These are phyloP conservation scores for Syncephalastrum monosporum DNA, from an alignment of 371 early-diverging fungal genomes.

Conservation along the genomic window DNA sequence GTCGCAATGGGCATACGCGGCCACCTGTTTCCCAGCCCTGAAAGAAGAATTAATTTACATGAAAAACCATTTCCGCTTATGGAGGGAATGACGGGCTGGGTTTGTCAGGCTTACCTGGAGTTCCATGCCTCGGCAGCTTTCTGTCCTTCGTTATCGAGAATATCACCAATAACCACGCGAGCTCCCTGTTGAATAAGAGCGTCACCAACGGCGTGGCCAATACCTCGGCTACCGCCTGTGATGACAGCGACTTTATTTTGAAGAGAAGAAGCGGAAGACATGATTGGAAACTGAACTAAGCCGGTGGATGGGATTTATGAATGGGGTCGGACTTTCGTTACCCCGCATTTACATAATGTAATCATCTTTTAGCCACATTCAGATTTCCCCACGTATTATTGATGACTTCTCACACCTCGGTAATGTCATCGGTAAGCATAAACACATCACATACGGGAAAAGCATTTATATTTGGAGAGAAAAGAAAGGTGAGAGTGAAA, in stretches of 20 bases:
- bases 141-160: constrained; percentile 45
- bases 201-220: constrained; percentile 55
- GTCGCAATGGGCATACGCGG: constrained; percentile 55
- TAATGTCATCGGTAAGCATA: no score
- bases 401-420: no score
- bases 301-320: no score
- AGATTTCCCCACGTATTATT: no score
- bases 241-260: constrained; percentile 60
- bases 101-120: constrained; percentile 21
- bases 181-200: constrained; percentile 49
- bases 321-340: no score
- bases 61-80: background rate
- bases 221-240: constrained; percentile 63
- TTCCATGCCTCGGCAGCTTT: constrained; percentile 38
- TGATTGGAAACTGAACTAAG: no score
- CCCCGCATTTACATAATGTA: no score
- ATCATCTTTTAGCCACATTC: no score
- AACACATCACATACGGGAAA: no score
- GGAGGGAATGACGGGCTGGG: no score
- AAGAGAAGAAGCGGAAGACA: no score
- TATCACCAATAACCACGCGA: constrained; percentile 62
- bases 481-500: background rate
- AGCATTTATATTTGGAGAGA: no score
- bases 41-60: background rate
- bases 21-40: constrained; percentile 15